phyloP scores from a whole-genome alignment of 1,139 yeast genomes.

The Saccharomyces pastorianus region DNA sequence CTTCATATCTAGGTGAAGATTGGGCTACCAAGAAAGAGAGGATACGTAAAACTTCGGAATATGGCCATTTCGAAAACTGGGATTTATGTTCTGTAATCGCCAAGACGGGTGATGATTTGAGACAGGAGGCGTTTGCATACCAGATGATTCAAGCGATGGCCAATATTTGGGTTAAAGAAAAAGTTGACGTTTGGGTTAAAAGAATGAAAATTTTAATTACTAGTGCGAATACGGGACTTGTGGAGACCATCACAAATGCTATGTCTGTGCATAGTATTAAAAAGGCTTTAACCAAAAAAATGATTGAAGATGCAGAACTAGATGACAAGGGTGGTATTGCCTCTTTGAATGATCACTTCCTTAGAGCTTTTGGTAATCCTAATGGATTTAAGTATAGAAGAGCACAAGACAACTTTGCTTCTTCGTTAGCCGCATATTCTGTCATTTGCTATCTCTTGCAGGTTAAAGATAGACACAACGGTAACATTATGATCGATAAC shows the following conservation, averaged over 20 bases:
- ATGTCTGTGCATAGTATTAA: slow-evolving; percentile 88
- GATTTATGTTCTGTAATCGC: slow-evolving; percentile 91
- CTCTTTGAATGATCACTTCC: slow-evolving; percentile 69
- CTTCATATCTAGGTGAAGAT: slow-evolving; percentile 76
- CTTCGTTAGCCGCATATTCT: slow-evolving; percentile 82
- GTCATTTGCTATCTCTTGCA: slow-evolving; percentile 81
- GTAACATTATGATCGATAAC: slow-evolving; percentile 86
- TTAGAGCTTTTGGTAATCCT: slow-evolving; percentile 59
- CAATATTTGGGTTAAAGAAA: slow-evolving; percentile 64
- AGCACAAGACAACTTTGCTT: slow-evolving; percentile 79
- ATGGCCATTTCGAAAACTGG: slow-evolving; percentile 87
- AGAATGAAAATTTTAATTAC: slow-evolving; percentile 87
- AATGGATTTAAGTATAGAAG: slow-evolving; percentile 45
- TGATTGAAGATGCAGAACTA: slow-evolving; percentile 47
- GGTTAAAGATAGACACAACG: slow-evolving; percentile 92
- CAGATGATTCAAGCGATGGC: slow-evolving; percentile 83
- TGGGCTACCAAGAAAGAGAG: slow-evolving; percentile 79
- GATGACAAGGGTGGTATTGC: slow-evolving; percentile 59
- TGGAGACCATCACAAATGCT: slow-evolving; percentile 92
- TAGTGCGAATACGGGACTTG: slow-evolving; percentile 82
- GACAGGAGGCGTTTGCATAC: slow-evolving; percentile 97
- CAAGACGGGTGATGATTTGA: slow-evolving; percentile 88
- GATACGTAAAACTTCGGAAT: slow-evolving; percentile 66
- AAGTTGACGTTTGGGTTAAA: slow-evolving; percentile 79
- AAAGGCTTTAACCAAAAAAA: slow-evolving; percentile 74